These are phyloP conservation scores for Chlorella vulgaris DNA, from an alignment of 139 green algal species.

Conservation along the genomic window DNA sequence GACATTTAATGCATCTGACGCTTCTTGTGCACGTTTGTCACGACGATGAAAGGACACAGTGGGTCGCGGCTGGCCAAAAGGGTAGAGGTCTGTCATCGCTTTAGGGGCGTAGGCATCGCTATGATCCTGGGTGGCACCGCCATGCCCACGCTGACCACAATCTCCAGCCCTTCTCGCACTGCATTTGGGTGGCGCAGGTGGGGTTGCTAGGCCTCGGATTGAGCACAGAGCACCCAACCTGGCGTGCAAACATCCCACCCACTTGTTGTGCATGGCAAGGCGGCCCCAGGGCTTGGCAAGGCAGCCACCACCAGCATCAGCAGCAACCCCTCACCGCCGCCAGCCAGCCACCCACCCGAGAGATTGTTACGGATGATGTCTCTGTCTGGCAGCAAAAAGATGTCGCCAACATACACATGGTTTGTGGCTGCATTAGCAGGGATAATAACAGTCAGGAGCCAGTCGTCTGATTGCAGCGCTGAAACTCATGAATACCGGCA, in stretches of 20 bases:
- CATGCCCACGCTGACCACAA: constrained; percentile 78
- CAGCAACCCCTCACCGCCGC: background rate
- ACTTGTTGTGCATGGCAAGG: background rate
- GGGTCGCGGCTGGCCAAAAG: too few species aligned
- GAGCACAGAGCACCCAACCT: background rate
- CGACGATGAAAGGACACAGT: too few species aligned
- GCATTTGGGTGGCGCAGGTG: background rate
- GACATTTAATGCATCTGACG: too few species aligned
- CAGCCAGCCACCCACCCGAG: constrained; percentile 29
- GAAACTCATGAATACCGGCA: too few species aligned
- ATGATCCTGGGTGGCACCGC: constrained; percentile 50
- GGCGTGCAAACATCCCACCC: background rate
- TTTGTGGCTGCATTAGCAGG: too few species aligned
- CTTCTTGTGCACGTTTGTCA: too few species aligned
- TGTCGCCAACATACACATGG: constrained; percentile 91
- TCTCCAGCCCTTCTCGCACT: constrained; percentile 49
- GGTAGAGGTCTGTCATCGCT: background rate
- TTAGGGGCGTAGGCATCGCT: background rate
- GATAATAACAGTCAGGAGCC: too few species aligned
- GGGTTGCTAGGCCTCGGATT: too few species aligned
- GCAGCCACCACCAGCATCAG: background rate
- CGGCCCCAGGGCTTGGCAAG: too few species aligned
- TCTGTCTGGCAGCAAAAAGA: constrained; percentile 82
- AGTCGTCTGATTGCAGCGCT: too few species aligned
- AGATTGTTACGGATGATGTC: constrained; percentile 92